Percentiles rank a stretch among this genome's conserved stretches.
These are phyloP conservation scores for Diaporthe nobilis DNA, from an alignment of 2,329 filamentous ascomycete genomes.

Conservation along the genomic window DNA sequence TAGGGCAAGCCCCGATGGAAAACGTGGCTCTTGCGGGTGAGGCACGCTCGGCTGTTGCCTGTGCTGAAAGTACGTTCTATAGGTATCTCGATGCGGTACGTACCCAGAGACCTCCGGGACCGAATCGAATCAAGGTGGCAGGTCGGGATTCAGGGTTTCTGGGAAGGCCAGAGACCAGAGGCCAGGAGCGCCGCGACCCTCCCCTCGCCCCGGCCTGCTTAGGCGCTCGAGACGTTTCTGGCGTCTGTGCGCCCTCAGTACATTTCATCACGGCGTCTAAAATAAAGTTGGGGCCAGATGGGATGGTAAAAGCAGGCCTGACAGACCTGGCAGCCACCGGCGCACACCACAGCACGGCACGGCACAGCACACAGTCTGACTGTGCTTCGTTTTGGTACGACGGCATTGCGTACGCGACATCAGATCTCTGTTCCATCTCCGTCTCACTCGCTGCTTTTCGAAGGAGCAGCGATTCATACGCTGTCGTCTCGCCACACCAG, in stretches of 20 bases:
- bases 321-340: not conserved
- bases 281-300: conserved; percentile 32
- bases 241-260: conserved; percentile 24
- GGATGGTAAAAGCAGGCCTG: not conserved
- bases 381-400: conserved; percentile 6
- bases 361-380: not conserved
- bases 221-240: conserved; percentile 20
- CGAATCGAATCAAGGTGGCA: conserved; percentile 18
- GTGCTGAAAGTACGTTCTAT: not conserved
- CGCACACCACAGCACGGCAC: not conserved
- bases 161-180: not conserved
- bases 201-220: not conserved
- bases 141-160: conserved; percentile 23
- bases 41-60: conserved; percentile 20
- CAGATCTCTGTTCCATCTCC: conserved; percentile 32
- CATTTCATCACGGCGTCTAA: conserved; percentile 33
- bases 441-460: conserved; percentile 13
- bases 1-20: conserved; percentile 5
- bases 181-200: not conserved
- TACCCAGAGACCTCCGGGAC: not conserved
- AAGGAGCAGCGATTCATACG: not conserved
- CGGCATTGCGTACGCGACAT: conserved; percentile 21
- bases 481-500: not conserved
- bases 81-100: not conserved
- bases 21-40: conserved; percentile 30